Conservation (phyloP, 495 filamentous ascomycete species). For the Talaromyces liani region DNA sequence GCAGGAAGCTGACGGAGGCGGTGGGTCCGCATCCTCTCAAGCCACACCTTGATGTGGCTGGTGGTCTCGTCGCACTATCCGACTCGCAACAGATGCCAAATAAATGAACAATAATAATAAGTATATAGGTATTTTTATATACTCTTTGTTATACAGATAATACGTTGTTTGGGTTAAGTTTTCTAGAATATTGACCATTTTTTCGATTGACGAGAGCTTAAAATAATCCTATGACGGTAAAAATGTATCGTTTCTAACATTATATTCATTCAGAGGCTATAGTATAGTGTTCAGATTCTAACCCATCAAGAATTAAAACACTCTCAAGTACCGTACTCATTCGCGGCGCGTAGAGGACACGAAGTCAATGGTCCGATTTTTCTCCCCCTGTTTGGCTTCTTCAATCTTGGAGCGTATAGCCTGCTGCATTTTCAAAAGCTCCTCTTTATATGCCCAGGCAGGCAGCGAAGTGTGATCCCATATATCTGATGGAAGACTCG, state of each 20-base stretch:
- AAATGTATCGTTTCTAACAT: neutral
- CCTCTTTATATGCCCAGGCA: constrained; percentile 64
- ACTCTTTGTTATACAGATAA: neutral
- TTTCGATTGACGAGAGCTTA: neutral
- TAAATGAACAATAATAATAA: too few relatives aligned
- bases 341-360: constrained; percentile 40
- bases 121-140: too few relatives aligned
- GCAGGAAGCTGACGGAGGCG: constrained; percentile 10
- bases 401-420: constrained; percentile 51
- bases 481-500: constrained; percentile 57
- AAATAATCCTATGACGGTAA: neutral
- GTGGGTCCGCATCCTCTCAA: constrained; percentile 3
- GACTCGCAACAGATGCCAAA: neutral
- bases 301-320: neutral
- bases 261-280: neutral
- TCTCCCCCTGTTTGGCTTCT: constrained; percentile 40
- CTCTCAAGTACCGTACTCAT: neutral
- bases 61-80: too few relatives aligned
- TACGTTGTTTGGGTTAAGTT: neutral
- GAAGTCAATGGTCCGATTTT: constrained; percentile 64
- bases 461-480: constrained; percentile 65
- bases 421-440: constrained; percentile 59
- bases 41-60: neutral
- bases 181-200: neutral
- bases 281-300: neutral